phyloP scores from a whole-genome alignment of 352 stramenopile species.

The Globisporangium carolinianum region DNA sequence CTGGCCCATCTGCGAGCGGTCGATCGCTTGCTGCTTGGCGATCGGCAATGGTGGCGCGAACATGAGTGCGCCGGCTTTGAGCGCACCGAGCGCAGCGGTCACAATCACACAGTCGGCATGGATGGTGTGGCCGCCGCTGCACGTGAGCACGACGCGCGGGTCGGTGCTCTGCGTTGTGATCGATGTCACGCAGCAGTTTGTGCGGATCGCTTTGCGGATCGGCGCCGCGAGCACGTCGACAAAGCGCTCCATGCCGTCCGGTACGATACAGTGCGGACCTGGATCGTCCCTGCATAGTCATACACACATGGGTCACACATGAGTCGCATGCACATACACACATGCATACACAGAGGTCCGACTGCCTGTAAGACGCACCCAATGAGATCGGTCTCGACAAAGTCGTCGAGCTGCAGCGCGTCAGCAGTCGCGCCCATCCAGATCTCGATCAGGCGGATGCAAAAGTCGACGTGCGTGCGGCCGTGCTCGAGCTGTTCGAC shows the following conservation, averaged over 20 bases:
- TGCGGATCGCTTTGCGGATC: slow-evolving; percentile 25
- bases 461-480: slow-evolving; percentile 26
- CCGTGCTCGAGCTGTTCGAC: slow-evolving; percentile 11
- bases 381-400: slow-evolving; percentile 42
- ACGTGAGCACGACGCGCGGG: slow-evolving; percentile 24
- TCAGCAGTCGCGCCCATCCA: slow-evolving; percentile 50
- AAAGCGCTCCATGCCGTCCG: slow-evolving; percentile 41
- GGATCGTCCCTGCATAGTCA: slow-evolving; percentile 28
- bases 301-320: background rate
- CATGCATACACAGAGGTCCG: background rate
- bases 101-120: slow-evolving; percentile 41
- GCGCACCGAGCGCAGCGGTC: slow-evolving; percentile 43
- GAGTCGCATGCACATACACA: background rate
- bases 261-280: slow-evolving; percentile 44
- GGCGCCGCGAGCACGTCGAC: slow-evolving; percentile 26
- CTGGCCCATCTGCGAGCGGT: slow-evolving; percentile 50
- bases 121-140: slow-evolving; percentile 15
- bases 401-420: slow-evolving; percentile 49
- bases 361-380: slow-evolving; percentile 20
- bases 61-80: slow-evolving; percentile 33
- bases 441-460: slow-evolving; percentile 41
- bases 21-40: slow-evolving; percentile 34
- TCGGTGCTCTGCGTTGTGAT: slow-evolving; percentile 13
- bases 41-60: slow-evolving; percentile 44
- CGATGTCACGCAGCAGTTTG: slow-evolving; percentile 17